phyloP scores from a whole-genome alignment of 208 protist genomes.

The Angomonas deanei region DNA sequence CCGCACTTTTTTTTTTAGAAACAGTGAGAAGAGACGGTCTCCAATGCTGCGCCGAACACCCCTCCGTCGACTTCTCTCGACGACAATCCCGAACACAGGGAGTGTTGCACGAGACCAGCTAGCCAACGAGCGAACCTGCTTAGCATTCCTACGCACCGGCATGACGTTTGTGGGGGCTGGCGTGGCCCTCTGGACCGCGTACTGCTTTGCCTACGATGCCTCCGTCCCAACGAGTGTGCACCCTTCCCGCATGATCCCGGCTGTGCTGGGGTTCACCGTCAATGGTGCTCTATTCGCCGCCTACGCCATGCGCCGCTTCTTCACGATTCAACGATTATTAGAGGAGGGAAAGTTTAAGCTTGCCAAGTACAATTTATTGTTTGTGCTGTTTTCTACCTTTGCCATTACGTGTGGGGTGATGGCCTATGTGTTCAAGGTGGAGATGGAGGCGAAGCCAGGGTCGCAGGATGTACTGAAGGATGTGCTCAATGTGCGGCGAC shows the following conservation, averaged over 20 bases:
- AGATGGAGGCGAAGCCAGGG: neutral
- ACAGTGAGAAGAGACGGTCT: too few relatives aligned
- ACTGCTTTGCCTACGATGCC: slow-evolving; percentile 17
- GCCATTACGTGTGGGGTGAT: neutral
- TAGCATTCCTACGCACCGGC: slow-evolving; percentile 12
- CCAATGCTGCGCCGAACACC: neutral
- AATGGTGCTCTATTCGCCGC: slow-evolving; percentile 5
- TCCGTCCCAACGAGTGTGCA: slow-evolving; percentile 9
- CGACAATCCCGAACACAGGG: slow-evolving; percentile 7
- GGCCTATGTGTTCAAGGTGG: neutral
- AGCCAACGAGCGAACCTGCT: slow-evolving; percentile 14
- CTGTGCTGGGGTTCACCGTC: slow-evolving; percentile 9
- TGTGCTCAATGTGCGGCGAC: neutral
- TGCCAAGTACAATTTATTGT: slow-evolving; percentile 8
- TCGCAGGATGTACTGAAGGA: neutral
- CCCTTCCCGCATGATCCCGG: slow-evolving; percentile 1
- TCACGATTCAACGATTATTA: slow-evolving; percentile 6
- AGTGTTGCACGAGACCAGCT: slow-evolving; percentile 15
- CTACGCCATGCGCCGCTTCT: slow-evolving; percentile 8
- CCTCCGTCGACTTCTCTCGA: neutral
- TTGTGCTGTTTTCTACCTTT: neutral
- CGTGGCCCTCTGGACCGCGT: slow-evolving; percentile 14
- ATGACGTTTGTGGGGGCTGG: slow-evolving; percentile 17
- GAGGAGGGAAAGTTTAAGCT: slow-evolving; percentile 10
- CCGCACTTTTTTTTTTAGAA: too few relatives aligned